Percentiles rank a stretch among this genome's conserved stretches.
These are phyloP conservation scores for Hypoxylon perforatum DNA, from an alignment of 495 filamentous ascomycete species.

Conservation along the genomic window DNA sequence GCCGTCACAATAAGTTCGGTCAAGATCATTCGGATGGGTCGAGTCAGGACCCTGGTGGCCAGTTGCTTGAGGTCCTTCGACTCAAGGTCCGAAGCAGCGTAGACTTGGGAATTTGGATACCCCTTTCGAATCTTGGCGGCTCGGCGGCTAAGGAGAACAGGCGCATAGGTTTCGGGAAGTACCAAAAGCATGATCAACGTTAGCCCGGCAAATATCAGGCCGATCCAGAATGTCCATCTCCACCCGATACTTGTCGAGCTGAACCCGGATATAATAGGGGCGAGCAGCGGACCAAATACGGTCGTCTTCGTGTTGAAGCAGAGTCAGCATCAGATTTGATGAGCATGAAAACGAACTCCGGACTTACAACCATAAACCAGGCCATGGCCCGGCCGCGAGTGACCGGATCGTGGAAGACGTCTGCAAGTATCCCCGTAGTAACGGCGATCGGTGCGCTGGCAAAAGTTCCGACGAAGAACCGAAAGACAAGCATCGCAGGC, in stretches of 20 bases:
- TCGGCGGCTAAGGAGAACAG: conserved; percentile 66
- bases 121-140: conserved; percentile 63
- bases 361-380: conserved; percentile 72
- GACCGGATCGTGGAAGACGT: conserved; percentile 68
- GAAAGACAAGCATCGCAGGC: conserved; percentile 73
- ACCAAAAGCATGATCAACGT: conserved; percentile 60
- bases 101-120: conserved; percentile 50
- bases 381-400: conserved; percentile 76
- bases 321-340: conserved; percentile 13
- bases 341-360: neutral
- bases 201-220: conserved; percentile 65
- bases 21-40: conserved; percentile 57
- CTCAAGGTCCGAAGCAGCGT: conserved; percentile 52
- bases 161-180: conserved; percentile 72
- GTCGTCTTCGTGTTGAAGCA: conserved; percentile 62
- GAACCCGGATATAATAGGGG: conserved; percentile 76
- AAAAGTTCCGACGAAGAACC: conserved; percentile 71
- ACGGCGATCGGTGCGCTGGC: conserved; percentile 76
- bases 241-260: conserved; percentile 66
- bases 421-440: conserved; percentile 78
- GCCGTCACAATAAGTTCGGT: conserved; percentile 64
- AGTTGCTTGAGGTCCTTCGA: conserved; percentile 46
- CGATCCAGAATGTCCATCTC: conserved; percentile 75
- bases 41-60: conserved; percentile 51
- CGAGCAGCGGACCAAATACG: conserved; percentile 72